These are phyloP conservation scores for Gypsophila paniculata DNA, from an alignment of 179 eudicot species.

Conservation along the genomic window DNA sequence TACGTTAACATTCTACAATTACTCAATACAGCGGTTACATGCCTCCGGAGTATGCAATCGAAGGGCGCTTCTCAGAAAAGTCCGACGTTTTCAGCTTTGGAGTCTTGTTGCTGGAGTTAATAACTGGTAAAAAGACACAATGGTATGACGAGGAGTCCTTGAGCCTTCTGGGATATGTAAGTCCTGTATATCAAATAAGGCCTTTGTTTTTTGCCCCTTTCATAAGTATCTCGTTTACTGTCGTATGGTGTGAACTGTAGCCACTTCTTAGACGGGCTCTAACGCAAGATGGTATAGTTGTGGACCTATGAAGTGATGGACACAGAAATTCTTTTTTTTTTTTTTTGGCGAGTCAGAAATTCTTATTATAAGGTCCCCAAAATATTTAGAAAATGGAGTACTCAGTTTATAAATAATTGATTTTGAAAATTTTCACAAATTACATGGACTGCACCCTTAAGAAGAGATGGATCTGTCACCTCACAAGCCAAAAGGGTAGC, in stretches of 20 bases:
- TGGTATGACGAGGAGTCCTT: conserved; percentile 20
- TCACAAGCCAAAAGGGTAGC: too few species aligned
- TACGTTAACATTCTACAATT: background rate
- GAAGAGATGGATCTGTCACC: too few species aligned
- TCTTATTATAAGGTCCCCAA: too few species aligned
- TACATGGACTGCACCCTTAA: too few species aligned
- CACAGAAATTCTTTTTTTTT: too few species aligned
- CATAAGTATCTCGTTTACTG: too few species aligned
- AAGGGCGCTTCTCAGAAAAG: conserved; percentile 45
- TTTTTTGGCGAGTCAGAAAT: too few species aligned
- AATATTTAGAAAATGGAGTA: too few species aligned
- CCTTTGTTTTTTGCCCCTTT: background rate
- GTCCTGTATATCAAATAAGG: background rate
- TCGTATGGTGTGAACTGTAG: background rate
- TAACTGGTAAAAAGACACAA: conserved; percentile 36
- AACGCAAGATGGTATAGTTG: background rate
- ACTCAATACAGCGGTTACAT: conserved; percentile 41
- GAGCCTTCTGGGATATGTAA: conserved; percentile 27
- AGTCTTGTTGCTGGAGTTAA: conserved; percentile 40
- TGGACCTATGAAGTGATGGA: too few species aligned
- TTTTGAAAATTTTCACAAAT: too few species aligned
- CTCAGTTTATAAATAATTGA: too few species aligned
- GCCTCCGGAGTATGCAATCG: conserved; percentile 54
- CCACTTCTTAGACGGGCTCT: background rate
- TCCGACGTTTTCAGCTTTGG: conserved; percentile 50